Base-by-base conservation (phyloP, 257 asterid genomes). In the Solanum etuberosum region DNA sequence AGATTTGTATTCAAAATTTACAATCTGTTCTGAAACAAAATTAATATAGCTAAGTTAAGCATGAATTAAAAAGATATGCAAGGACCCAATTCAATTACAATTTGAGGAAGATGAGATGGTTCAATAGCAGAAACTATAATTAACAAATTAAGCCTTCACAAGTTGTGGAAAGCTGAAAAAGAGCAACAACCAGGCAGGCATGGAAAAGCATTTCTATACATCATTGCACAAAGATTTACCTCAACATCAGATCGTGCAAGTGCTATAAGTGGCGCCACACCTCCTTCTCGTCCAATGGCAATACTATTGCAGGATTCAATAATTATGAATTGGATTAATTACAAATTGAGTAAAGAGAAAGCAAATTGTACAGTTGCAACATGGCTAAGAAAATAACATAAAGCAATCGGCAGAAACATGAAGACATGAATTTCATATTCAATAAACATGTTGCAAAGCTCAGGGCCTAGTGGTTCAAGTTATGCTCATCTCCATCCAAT, bases 271-370 rank as follows among this genome's bases (percentile, higher is more conserved):
- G 99, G 98, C 27, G 94, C 91, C 76, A 95, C 96, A 29, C 99
- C 99, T 83, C 99, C 99, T 94, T 91, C 98, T 61, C 90, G 93
- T 74, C 99, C 98, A 90, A 96, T 96, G 68, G 98, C 98, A 87
- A 96, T 94, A 91, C 98, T 96, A 86, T 88, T 31, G 65, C 42
- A 88, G 31, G 86, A 90, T 65, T 46, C 67, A 46, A 71, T 70
- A 82, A 78, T 82, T 86, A 61, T 71, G 82, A 43, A 42, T 71
- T 46, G 71, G 72, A 82, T 29, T 25, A 87, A 59, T 63, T 32
- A 65, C 31, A 84, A 73, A 86, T n/a, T 34, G 20, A 54, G 46
- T 46, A 86, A 87, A 84, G 46, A 72, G 27, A 61, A 27, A 18
- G 83, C 48, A 86, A 65, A 12, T 73, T 82, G 73, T 42, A 48